phyloP scores from a whole-genome alignment of 208 protist genomes.

The Crithidia mellificae region DNA sequence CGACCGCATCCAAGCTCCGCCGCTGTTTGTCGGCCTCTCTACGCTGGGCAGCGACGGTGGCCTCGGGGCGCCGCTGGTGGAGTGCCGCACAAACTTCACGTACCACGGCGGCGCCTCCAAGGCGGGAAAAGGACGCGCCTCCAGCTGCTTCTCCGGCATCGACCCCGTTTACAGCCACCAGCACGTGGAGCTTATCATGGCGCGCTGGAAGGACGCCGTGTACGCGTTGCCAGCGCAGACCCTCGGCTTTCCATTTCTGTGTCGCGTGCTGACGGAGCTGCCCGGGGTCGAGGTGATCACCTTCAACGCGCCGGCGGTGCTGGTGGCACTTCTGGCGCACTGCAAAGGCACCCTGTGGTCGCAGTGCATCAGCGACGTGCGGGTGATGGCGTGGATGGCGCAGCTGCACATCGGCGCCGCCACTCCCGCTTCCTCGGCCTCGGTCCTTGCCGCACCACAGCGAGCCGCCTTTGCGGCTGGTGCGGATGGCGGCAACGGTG shows the following conservation, averaged over 20 bases:
- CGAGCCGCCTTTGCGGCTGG: not conserved
- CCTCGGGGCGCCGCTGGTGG: constrained; percentile 1
- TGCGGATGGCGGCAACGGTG: not conserved
- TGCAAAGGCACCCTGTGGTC: constrained; percentile 52
- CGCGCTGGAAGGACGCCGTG: constrained; percentile 81
- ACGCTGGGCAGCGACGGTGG: constrained; percentile 1
- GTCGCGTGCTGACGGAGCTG: constrained; percentile 63
- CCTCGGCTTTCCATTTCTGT: constrained; percentile 57
- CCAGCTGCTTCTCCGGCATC: constrained; percentile 25
- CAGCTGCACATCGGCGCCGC: constrained; percentile 26
- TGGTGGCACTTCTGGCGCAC: constrained; percentile 65
- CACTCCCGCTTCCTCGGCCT: not conserved
- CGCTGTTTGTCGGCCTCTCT: constrained; percentile 72
- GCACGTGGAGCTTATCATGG: constrained; percentile 43
- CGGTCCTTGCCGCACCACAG: not conserved
- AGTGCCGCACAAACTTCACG: constrained; percentile 37
- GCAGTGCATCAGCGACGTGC: constrained; percentile 80
- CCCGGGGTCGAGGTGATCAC: constrained; percentile 88
- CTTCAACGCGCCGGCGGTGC: constrained; percentile 75
- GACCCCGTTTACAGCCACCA: constrained; percentile 44
- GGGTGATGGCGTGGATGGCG: constrained; percentile 86
- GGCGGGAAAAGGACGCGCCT: constrained; percentile 23
- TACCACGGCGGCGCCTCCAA: constrained; percentile 22
- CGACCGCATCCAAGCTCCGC: constrained; percentile 82
- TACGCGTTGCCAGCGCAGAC: constrained; percentile 51